Evolutionary conservation across 257 asterid genomes (phyloP), one percentile per base, ranked within the genome.

Genomic region (Fraxinus anomala): DNA sequence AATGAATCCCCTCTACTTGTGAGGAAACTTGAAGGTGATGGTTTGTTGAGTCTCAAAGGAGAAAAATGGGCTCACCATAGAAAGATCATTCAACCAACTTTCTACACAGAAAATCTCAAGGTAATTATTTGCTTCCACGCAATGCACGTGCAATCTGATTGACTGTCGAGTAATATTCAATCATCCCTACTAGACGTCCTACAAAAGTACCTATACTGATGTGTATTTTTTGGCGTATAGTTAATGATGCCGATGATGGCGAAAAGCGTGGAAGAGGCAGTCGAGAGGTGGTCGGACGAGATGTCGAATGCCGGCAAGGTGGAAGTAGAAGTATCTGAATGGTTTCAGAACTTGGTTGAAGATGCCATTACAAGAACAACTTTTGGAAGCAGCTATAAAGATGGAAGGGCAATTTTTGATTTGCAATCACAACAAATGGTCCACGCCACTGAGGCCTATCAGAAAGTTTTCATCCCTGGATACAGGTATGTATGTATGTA

Each of bases 11-110:
- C 98, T 26, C 87, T 84, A 23, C 86, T 89, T 0, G 96, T 93
- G n/a, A 81, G 90, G 84, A 93, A 88, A 69, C 89, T 95, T 70
- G 98, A 95, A 89, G 98, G 99, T 2, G 96, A 90, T 70, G 98
- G 99, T 2, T 79, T 95, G 79, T 70, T 91, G 66, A 95, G 88
- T 42, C 96, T 95, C 69, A 87, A 89, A 74, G 99, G 96, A 24
- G 90, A 91, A 72, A 95, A 93, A 87, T 95, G 98, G 99, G 96
- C 98, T 83, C 89, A 93, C 89, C 98, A 90, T 5, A 86, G 98
- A 79, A 93, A 87, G 86, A 85, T 93, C 68, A 81, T 95, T 40
- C 93, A 92, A 68, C 99, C 96, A 16, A 83, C 89, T 67, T 95
- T 95, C 81, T 91, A 93, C 82, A 84, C 90, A 2, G 90, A 93